Evolutionary conservation across 2,329 filamentous ascomycete genomes (phyloP).

Genomic region (Colletotrichum sp.): DNA sequence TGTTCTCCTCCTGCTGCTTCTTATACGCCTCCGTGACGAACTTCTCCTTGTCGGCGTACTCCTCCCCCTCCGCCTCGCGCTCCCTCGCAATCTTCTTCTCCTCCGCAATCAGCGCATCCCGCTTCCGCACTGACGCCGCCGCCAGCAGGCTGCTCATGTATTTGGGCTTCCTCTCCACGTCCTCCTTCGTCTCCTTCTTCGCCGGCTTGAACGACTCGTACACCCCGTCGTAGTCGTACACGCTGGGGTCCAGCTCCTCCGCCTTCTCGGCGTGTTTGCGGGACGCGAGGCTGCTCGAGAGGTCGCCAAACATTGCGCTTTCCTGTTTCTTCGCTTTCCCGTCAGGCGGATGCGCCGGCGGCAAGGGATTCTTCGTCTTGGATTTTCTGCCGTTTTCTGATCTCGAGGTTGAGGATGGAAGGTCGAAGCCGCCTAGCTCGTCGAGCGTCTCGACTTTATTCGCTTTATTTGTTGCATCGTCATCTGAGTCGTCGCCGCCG

Average conservation of each 20-base stretch:
- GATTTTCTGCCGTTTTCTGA: conserved; percentile 32
- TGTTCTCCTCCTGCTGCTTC: conserved; percentile 78
- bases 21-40: conserved; percentile 88
- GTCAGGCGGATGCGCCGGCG: conserved; percentile 44
- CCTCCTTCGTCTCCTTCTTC: conserved; percentile 57
- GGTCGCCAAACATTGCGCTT: conserved; percentile 63
- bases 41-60: conserved; percentile 82
- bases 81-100: conserved; percentile 82
- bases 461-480: conserved; percentile 43
- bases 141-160: conserved; percentile 80
- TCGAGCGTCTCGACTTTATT: conserved; percentile 61
- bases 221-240: conserved; percentile 86
- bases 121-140: conserved; percentile 77
- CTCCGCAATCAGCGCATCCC: conserved; percentile 78
- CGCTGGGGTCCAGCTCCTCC: conserved; percentile 70
- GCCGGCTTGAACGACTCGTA: conserved; percentile 78
- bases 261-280: conserved; percentile 70
- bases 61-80: conserved; percentile 80
- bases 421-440: conserved; percentile 59
- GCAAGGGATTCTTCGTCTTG: conserved; percentile 36
- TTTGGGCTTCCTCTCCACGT: conserved; percentile 69
- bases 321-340: conserved; percentile 45
- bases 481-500: conserved; percentile 62
- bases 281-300: conserved; percentile 68
- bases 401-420: conserved; percentile 27